These are phyloP conservation scores for Boeremia lycopersici DNA, from an alignment of 2,329 filamentous ascomycete species.

Conservation along the genomic window DNA sequence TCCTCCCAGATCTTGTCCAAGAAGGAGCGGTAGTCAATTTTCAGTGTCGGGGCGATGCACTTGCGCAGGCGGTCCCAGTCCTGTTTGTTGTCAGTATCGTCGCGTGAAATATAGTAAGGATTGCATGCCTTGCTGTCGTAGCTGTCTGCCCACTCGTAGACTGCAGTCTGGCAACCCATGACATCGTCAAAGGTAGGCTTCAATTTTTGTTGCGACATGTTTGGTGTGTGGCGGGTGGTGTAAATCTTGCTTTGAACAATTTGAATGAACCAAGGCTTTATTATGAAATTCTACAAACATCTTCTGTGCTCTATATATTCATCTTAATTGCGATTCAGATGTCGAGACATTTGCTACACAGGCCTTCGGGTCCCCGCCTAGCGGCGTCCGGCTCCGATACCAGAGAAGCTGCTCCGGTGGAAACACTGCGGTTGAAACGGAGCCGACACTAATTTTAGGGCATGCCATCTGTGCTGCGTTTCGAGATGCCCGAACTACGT, in stretches of 20 bases:
- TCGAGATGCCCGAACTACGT: constrained; percentile 14
- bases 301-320: constrained; percentile 30
- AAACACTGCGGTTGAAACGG: constrained; percentile 29
- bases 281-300: neutral
- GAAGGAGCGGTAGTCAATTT: constrained; percentile 71
- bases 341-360: constrained; percentile 23
- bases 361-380: constrained; percentile 43
- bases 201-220: constrained; percentile 38
- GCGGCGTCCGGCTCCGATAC: constrained; percentile 30
- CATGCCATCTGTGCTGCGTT: constrained; percentile 26
- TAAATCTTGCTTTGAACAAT: neutral
- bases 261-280: neutral
- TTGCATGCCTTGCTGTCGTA: constrained; percentile 64
- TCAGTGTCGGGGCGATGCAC: constrained; percentile 67
- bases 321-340: constrained; percentile 14
- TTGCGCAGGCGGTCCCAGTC: constrained; percentile 66
- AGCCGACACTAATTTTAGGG: constrained; percentile 32
- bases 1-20: constrained; percentile 62
- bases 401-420: constrained; percentile 21
- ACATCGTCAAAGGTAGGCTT: constrained; percentile 52
- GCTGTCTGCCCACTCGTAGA: constrained; percentile 69
- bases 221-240: neutral
- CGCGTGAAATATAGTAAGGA: neutral
- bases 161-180: constrained; percentile 56
- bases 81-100: constrained; percentile 22